phyloP scores from a whole-genome alignment of 2,329 filamentous ascomycete genomes.

The Colletotrichum sansevieriae region DNA sequence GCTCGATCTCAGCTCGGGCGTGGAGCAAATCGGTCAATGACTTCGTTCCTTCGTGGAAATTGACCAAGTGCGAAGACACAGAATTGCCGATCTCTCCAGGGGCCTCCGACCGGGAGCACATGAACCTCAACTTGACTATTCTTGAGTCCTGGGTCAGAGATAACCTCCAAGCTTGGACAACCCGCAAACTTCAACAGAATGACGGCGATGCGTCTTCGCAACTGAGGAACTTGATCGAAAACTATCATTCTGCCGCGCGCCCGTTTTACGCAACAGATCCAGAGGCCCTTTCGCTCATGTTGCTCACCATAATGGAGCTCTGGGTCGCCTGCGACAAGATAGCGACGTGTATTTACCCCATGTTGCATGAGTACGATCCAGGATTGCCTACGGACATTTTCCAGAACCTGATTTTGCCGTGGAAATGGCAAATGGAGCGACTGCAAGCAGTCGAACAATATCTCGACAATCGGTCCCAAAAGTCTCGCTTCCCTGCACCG shows the following conservation, averaged over 20 bases:
- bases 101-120: background rate
- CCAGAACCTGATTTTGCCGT: constrained; percentile 60
- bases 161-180: constrained; percentile 1
- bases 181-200: background rate
- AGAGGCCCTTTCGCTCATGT: constrained; percentile 64
- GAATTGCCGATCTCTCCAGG: too few relatives aligned
- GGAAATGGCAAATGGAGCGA: constrained; percentile 58
- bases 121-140: constrained; percentile 38
- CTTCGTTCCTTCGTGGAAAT: constrained; percentile 13
- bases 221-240: constrained; percentile 45
- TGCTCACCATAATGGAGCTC: constrained; percentile 68
- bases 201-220: too few relatives aligned
- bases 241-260: constrained; percentile 50
- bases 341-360: constrained; percentile 52
- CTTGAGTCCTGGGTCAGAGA: constrained; percentile 61
- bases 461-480: constrained; percentile 50
- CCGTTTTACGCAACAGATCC: constrained; percentile 56
- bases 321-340: constrained; percentile 70
- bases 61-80: background rate
- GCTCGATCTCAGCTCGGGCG: background rate
- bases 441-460: constrained; percentile 62
- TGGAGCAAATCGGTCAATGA: background rate
- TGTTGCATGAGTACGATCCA: constrained; percentile 61
- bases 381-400: constrained; percentile 57
- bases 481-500: too few relatives aligned